Evolutionary conservation across 257 asterid species (phyloP).

Genomic region (Rauvolfia tetraphylla): DNA sequence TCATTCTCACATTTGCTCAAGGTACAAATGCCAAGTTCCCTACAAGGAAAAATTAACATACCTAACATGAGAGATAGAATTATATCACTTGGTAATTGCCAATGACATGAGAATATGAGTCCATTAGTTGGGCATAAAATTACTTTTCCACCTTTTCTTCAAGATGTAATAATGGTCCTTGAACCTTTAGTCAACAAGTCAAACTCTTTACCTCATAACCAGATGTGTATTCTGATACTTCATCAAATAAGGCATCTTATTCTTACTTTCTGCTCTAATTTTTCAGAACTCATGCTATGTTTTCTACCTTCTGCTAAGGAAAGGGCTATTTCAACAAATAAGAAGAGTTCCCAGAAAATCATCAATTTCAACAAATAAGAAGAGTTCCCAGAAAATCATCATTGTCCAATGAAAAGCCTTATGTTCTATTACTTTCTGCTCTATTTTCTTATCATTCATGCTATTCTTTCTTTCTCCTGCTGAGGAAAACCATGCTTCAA

Average conservation of each 20-base stretch:
- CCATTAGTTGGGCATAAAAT: not conserved
- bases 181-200: not conserved
- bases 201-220: not conserved
- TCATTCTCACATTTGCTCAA: slow-evolving; percentile 62
- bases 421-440: not conserved
- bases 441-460: not conserved
- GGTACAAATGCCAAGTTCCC: slow-evolving; percentile 92
- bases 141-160: slow-evolving; percentile 4
- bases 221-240: not conserved
- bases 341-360: too few species aligned
- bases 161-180: not conserved
- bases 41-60: slow-evolving; percentile 18
- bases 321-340: not conserved
- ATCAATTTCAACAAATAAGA: too few species aligned
- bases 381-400: not conserved
- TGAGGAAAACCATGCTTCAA: not conserved
- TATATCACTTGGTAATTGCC: not conserved
- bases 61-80: not conserved
- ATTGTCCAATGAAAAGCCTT: not conserved
- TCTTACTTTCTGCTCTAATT: not conserved
- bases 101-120: not conserved
- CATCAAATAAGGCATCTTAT: not conserved
- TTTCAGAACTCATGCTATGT: not conserved
- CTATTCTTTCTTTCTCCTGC: not conserved
- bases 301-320: not conserved